phyloP scores from a whole-genome alignment of 257 asterid genomes.

The Plantago ovata region DNA sequence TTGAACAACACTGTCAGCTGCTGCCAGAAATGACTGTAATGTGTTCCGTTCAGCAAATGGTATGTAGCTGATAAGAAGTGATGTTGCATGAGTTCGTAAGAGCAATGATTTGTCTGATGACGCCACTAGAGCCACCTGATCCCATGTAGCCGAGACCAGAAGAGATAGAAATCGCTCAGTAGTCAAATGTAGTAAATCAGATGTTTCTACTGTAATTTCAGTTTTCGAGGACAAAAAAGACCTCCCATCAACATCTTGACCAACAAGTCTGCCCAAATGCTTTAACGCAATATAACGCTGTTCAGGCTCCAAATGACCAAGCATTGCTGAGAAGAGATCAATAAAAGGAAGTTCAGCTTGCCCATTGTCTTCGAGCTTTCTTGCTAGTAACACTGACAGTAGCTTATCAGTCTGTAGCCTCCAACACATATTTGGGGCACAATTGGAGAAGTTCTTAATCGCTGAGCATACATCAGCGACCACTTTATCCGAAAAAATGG shows the following conservation, averaged over 20 bases:
- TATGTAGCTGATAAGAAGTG: slow-evolving; percentile 66
- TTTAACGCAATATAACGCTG: slow-evolving; percentile 83
- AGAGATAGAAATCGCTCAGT: slow-evolving; percentile 45
- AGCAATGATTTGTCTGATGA: slow-evolving; percentile 74
- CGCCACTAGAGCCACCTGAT: slow-evolving; percentile 67
- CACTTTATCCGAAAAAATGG: slow-evolving; percentile 47
- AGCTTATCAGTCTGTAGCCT: slow-evolving; percentile 73
- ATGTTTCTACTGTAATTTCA: slow-evolving; percentile 29
- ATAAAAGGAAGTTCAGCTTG: slow-evolving; percentile 50
- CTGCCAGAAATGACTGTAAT: slow-evolving; percentile 76
- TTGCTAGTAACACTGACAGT: slow-evolving; percentile 51
- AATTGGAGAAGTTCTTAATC: slow-evolving; percentile 49
- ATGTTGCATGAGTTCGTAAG: slow-evolving; percentile 64
- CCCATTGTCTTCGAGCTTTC: slow-evolving; percentile 52
- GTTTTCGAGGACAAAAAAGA: slow-evolving; percentile 32
- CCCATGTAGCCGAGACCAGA: slow-evolving; percentile 80
- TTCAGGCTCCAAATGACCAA: slow-evolving; percentile 92
- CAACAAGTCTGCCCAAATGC: slow-evolving; percentile 72
- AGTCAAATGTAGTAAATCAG: slow-evolving; percentile 35
- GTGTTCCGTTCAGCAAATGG: slow-evolving; percentile 63
- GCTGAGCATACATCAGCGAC: slow-evolving; percentile 52
- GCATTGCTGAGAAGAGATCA: slow-evolving; percentile 65
- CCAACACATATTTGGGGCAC: slow-evolving; percentile 79
- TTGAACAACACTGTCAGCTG: slow-evolving; percentile 71
- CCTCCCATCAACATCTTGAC: slow-evolving; percentile 54